Evolutionary conservation across 2,329 filamentous ascomycete species (phyloP), one percentile per base, ranked within the genome.

Genomic region (Juglanconis juglandina): DNA sequence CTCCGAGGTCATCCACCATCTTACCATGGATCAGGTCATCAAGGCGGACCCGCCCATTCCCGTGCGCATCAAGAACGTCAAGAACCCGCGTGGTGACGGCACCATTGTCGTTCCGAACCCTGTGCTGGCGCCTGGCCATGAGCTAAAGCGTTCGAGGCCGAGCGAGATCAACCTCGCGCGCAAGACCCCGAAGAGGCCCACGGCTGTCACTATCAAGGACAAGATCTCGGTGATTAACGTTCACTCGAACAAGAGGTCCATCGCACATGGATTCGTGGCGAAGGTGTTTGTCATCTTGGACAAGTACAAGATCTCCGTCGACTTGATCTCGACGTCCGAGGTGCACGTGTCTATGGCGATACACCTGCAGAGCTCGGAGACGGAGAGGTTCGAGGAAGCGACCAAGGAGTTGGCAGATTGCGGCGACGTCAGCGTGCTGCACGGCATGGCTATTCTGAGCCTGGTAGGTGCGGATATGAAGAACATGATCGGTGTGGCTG

Each of bases 321-420:
- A 99, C 73, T 84, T 99, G 66, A 98, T 99, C 72, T 96, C 94
- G 51, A 96, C 92, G 3, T 93, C 88, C 63, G 95, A 99, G 78
- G 95, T 98, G 11, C 95, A 99, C 72, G 93, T 99, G 32, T 97
- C 93, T 56, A 93, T 99, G 87, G 95, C 96, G 8, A 87, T 99
- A 64, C 94, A 98, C 75, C 90, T 90, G 0, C 90, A 92, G 56
- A 87, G 87, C 68, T 78, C 82, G 14, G 78, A 81, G 56, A 79
- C 83, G 6, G 82, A 86, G 58, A 82, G 86, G 61, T 85, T 93
- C 65, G 78, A 89, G 59, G 81, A 81, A 62, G 89, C 88, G 0
- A 87, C 89, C 62, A 79, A 85, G 61, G 90, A 95, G 70, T 79
- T 99, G 33, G 81, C 86, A 62, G 85, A 89, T 64, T 93, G 91